Base-by-base conservation (phyloP, 2,329 filamentous ascomycete species). In the Tolypocladium guangdongense region DNA sequence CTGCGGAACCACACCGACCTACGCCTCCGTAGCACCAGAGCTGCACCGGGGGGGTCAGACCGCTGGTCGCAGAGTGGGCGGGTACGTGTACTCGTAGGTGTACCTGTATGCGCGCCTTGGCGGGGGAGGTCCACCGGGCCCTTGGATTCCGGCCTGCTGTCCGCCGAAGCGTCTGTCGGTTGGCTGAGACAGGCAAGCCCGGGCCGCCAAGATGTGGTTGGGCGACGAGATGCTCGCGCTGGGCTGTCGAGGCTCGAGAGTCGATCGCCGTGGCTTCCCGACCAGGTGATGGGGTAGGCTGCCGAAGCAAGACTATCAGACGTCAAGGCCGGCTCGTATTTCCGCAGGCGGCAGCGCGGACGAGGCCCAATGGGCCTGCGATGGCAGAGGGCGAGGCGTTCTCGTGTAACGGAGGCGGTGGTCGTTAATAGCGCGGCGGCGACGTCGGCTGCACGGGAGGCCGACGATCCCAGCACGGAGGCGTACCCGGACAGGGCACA, bases 1-100 rank as follows among this genome's bases (percentile, higher is more conserved):
- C 61, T 66, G 67, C 61, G 64, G 58, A 61, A 66, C 66, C 64
- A 67, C 66, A 68, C 67, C 58, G 53, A 56, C 55, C 54, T 55
- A 60, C 64, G 60, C 63, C 62, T 61, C 55, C 20, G 66, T 68
- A 51, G 58, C 60, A 68, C 66, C 38, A 63, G 59, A 38, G 41
- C 46, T 49, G 51, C 50, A 30, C 47, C 32, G 58, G 58, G 58
- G 60, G 55, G 61, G 59, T n/a, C 49, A 47, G 55, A 57, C 54
- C 38, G 56, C 63, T 58, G 63, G 60, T 63, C 58, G 60, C 62
- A 56, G 57, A 59, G 59, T 61, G 59, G 63, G 62, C 20, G 49
- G 39, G 32, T 24, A 24, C 30, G 30, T 41, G 63, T 24, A 24
- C 30, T 22, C 36, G 63, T 63, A 61, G 61, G 53, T 59, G 60